phyloP scores from a whole-genome alignment of 371 early-diverging fungal genomes.

The Circinella umbellata region DNA sequence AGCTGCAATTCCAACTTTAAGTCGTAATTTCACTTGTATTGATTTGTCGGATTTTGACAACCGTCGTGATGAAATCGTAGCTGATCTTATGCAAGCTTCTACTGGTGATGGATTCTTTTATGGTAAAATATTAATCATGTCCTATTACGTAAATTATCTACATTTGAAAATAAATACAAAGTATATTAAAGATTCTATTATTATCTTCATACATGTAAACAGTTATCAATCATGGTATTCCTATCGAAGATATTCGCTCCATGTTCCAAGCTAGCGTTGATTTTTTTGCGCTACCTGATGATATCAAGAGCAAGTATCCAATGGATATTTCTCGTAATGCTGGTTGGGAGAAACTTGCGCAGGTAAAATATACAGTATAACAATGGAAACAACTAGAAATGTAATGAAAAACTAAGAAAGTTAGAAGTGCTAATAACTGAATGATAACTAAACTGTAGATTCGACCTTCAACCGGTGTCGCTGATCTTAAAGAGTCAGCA shows the following conservation, averaged over 20 bases:
- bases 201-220: too few species aligned
- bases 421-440: background rate
- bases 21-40: slow-evolving; percentile 22
- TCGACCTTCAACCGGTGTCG: slow-evolving; percentile 40
- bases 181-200: too few species aligned
- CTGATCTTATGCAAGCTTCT: slow-evolving; percentile 19
- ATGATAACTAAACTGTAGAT: slow-evolving; percentile 12
- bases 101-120: slow-evolving; percentile 31
- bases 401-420: background rate
- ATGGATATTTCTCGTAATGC: slow-evolving; percentile 41
- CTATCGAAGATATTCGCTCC: slow-evolving; percentile 29
- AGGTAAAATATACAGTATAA: slow-evolving; percentile 11
- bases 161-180: too few species aligned
- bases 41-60: slow-evolving; percentile 27
- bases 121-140: background rate
- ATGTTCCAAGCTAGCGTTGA: slow-evolving; percentile 37
- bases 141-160: background rate
- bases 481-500: slow-evolving; percentile 41
- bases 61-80: slow-evolving; percentile 20
- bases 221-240: slow-evolving; percentile 42
- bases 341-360: slow-evolving; percentile 40
- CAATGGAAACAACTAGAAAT: too few species aligned
- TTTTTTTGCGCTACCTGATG: slow-evolving; percentile 36
- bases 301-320: slow-evolving; percentile 29
- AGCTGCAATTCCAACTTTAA: slow-evolving; percentile 15